Percentiles rank a stretch among this genome's conserved stretches.
Evolutionary conservation across 805 yeast species (phyloP).

Genomic region (Sungouiozyma intestinalis): DNA sequence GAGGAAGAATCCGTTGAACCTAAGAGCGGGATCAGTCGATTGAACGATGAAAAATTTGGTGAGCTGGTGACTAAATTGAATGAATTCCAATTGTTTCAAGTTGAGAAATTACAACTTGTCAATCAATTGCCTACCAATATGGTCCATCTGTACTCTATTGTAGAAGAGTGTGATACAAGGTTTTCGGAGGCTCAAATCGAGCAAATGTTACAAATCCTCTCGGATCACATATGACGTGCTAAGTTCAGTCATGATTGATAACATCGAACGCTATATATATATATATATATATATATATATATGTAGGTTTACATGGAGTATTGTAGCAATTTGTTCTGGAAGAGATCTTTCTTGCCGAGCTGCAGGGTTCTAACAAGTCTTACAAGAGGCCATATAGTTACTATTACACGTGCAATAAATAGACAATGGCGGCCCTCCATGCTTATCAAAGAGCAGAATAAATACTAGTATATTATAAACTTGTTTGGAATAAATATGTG

Average conservation of each 20-base stretch:
- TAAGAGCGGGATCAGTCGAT: constrained; percentile 19
- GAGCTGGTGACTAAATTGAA: constrained; percentile 23
- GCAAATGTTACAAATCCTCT: constrained; percentile 45
- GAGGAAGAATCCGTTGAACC: constrained; percentile 8
- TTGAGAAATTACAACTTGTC: constrained; percentile 75
- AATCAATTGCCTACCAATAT: constrained; percentile 71
- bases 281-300: too few relatives aligned
- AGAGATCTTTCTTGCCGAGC: too few relatives aligned
- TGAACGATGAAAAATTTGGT: constrained; percentile 24
- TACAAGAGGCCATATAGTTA: too few relatives aligned
- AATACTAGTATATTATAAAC: too few relatives aligned
- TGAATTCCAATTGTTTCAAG: constrained; percentile 54
- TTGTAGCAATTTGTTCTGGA: too few relatives aligned
- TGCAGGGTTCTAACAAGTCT: too few relatives aligned
- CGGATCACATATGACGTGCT: constrained; percentile 24
- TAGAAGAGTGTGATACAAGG: constrained; percentile 89
- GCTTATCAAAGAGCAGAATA: too few relatives aligned
- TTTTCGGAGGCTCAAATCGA: constrained; percentile 59
- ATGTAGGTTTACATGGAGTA: too few relatives aligned
- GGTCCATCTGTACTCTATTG: constrained; percentile 67
- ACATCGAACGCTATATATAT: neutral
- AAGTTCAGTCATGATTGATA: too few relatives aligned
- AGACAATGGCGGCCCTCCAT: too few relatives aligned
- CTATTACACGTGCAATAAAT: too few relatives aligned
- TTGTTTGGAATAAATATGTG: neutral